phyloP scores from a whole-genome alignment of 345 rosid genomes.

The Rhodomyrtus tomentosa region DNA sequence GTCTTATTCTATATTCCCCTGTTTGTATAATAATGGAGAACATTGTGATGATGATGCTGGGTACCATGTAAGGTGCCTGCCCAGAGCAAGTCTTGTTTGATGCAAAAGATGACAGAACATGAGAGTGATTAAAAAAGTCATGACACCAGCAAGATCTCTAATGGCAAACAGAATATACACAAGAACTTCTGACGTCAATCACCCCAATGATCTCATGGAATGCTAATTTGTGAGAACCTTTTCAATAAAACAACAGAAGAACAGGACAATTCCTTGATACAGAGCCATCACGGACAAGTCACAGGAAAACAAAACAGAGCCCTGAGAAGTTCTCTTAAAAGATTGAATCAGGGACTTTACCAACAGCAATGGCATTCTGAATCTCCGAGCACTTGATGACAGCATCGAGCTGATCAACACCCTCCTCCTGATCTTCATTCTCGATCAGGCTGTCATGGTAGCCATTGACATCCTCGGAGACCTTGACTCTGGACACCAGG shows the following conservation, averaged over 20 bases:
- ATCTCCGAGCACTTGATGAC: constrained; percentile 53
- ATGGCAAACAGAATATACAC: too few species aligned
- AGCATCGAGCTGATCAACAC: constrained; percentile 26
- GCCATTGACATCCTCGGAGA: constrained; percentile 18
- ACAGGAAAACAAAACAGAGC: not conserved
- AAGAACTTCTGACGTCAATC: too few species aligned
- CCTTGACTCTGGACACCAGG: constrained; percentile 43
- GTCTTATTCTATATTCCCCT: not conserved
- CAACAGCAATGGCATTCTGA: constrained; percentile 56
- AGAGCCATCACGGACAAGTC: not conserved
- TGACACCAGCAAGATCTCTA: not conserved
- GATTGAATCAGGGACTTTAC: constrained; percentile 10
- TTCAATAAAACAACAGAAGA: too few species aligned
- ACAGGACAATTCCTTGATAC: too few species aligned
- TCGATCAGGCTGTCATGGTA: constrained; percentile 28
- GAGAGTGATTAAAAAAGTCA: not conserved
- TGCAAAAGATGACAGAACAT: not conserved
- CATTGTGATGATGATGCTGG: not conserved
- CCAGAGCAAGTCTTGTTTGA: not conserved
- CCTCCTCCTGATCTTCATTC: constrained; percentile 33
- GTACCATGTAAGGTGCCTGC: not conserved
- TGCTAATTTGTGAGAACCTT: too few species aligned
- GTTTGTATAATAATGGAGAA: not conserved
- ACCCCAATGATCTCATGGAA: too few species aligned
- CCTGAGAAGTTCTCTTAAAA: not conserved